These are phyloP conservation scores for Sisymbrium altissimum DNA, from an alignment of 345 rosid species.

Conservation along the genomic window DNA sequence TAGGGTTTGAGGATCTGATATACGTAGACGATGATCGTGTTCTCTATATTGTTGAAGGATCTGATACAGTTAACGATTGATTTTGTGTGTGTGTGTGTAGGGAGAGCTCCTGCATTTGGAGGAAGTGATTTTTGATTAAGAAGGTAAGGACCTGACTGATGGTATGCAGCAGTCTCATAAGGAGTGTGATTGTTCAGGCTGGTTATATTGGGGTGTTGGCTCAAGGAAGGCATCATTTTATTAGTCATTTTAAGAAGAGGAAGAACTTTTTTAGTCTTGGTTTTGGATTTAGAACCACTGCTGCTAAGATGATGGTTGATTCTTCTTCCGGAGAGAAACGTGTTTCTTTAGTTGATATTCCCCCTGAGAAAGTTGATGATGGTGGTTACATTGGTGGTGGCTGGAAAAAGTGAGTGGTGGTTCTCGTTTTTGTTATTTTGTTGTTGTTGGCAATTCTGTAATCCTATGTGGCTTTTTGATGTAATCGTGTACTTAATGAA, in stretches of 20 bases:
- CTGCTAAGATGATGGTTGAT: conserved; percentile 77
- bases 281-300: conserved; percentile 24
- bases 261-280: conserved; percentile 41
- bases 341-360: conserved; percentile 37
- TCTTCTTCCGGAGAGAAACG: conserved; percentile 47
- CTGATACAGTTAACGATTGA: no score
- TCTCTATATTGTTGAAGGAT: no score
- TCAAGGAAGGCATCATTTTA: conserved; percentile 36
- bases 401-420: conserved; percentile 84
- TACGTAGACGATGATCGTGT: no score
- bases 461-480: no score
- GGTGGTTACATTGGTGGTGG: conserved; percentile 77
- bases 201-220: conserved; percentile 45
- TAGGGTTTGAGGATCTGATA: conserved; percentile 2
- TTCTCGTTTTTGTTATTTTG: background rate
- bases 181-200: conserved; percentile 61
- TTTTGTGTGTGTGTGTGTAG: no score
- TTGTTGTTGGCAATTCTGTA: no score
- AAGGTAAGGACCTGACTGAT: conserved; percentile 41
- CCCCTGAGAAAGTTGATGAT: conserved; percentile 61
- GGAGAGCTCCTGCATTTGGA: conserved; percentile 32
- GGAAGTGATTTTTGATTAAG: conserved; percentile 31
- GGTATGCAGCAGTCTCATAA: conserved; percentile 70
- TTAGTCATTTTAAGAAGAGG: conserved; percentile 26
- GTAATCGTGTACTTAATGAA: no score